phyloP scores from a whole-genome alignment of 2,329 filamentous ascomycete species.

The Fusarium begoniae region DNA sequence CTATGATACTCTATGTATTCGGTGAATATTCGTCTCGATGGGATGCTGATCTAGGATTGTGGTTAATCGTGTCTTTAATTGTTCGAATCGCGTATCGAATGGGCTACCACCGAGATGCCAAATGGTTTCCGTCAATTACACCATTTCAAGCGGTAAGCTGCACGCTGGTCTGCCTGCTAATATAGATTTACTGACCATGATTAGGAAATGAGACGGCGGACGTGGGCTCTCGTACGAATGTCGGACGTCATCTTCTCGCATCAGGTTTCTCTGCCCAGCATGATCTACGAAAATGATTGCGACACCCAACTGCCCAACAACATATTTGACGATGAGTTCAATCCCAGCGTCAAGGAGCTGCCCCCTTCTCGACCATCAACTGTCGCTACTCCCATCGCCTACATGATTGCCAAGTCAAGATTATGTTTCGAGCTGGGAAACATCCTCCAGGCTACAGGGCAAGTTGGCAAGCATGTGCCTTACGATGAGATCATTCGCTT shows the following conservation, averaged over 20 bases:
- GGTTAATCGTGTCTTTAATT: conserved; percentile 64
- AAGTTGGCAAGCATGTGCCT: conserved; percentile 62
- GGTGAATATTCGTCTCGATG: conserved; percentile 77
- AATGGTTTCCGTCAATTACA: conserved; percentile 75
- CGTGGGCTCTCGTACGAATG: conserved; percentile 77
- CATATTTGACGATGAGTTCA: conserved; percentile 83
- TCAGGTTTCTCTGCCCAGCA: conserved; percentile 71
- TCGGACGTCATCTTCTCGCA: conserved; percentile 81
- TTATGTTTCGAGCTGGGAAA: conserved; percentile 75
- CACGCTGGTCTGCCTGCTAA: background rate
- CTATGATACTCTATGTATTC: conserved; percentile 78
- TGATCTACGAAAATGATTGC: conserved; percentile 78
- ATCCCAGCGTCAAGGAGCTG: conserved; percentile 71
- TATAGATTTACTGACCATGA: conserved; percentile 8
- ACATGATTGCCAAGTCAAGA: conserved; percentile 78
- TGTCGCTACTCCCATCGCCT: conserved; percentile 80
- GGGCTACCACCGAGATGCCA: conserved; percentile 82
- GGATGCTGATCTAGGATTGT: conserved; percentile 76
- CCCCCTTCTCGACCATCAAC: conserved; percentile 73
- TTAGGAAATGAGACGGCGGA: conserved; percentile 74
- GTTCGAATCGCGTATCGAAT: conserved; percentile 71
- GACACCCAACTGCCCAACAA: conserved; percentile 81
- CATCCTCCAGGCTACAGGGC: conserved; percentile 72
- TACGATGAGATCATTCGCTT: conserved; percentile 73
- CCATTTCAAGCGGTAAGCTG: conserved; percentile 73